These are phyloP conservation scores for Heteromeles arbutifolia DNA, from an alignment of 306 rosid genomes.

Conservation along the genomic window DNA sequence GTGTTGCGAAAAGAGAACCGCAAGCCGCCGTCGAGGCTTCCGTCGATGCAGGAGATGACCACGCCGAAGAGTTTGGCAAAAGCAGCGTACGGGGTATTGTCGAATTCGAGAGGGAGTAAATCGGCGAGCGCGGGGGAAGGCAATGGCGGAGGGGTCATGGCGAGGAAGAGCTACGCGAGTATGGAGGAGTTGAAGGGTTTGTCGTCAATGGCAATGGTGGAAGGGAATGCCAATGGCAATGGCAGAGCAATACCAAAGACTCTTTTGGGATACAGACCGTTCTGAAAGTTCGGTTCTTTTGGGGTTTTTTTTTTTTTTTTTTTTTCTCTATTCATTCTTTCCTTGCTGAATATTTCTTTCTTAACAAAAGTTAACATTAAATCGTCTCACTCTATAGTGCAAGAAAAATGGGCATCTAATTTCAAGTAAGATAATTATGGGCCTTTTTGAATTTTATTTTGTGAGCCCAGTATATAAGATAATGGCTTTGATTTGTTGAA, in stretches of 20 bases:
- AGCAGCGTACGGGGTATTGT: conserved; percentile 22
- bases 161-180: conserved; percentile 75
- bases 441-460: too few relatives aligned
- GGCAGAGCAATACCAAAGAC: too few relatives aligned
- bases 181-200: conserved; percentile 61
- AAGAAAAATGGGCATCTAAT: background rate
- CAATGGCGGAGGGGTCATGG: conserved; percentile 31
- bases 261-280: too few relatives aligned
- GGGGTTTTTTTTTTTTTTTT: too few relatives aligned
- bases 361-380: too few relatives aligned
- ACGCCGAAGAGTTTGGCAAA: conserved; percentile 54
- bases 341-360: too few relatives aligned
- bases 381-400: too few relatives aligned
- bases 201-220: conserved; percentile 18
- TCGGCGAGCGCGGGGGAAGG: conserved; percentile 73
- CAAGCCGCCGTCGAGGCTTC: conserved; percentile 3
- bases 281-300: too few relatives aligned
- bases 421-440: background rate
- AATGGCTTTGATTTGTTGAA: too few relatives aligned
- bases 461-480: too few relatives aligned
- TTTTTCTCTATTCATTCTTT: too few relatives aligned
- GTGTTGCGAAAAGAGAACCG: conserved; percentile 68
- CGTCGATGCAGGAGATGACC: conserved; percentile 45
- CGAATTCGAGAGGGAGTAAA: conserved; percentile 65
- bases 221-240: too few relatives aligned